phyloP scores from a whole-genome alignment of 768 basidiomycete species.

The Suillus plorans region DNA sequence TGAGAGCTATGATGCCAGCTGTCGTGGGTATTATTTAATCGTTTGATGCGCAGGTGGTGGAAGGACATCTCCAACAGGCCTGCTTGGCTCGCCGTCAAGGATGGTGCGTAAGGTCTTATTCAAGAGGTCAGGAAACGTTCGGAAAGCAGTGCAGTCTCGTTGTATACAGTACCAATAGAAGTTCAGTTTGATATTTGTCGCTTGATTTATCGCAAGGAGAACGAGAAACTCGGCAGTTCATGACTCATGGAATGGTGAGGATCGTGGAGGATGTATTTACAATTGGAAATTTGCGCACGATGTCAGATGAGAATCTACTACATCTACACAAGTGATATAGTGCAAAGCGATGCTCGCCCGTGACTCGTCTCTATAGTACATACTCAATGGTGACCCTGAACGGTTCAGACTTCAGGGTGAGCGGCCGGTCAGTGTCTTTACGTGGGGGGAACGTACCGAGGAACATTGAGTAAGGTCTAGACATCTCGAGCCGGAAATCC shows the following conservation, averaged over 20 bases:
- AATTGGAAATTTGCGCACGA: background rate
- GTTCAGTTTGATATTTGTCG: background rate
- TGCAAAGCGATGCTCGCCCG: background rate
- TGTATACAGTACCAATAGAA: background rate
- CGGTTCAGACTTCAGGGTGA: background rate
- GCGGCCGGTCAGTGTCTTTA: background rate
- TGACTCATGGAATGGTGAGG: background rate
- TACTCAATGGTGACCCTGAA: background rate
- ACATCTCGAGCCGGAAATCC: no score
- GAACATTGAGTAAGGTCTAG: background rate
- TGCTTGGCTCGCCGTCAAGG: constrained; percentile 47
- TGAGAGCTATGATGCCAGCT: constrained; percentile 15
- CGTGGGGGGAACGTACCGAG: background rate
- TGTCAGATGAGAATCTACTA: background rate
- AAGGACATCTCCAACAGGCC: constrained; percentile 43
- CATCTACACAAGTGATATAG: background rate
- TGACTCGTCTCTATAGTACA: background rate
- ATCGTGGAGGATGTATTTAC: background rate
- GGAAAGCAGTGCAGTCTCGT: background rate
- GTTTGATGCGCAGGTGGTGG: constrained; percentile 45
- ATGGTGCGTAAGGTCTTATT: constrained; percentile 20
- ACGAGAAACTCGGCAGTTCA: background rate
- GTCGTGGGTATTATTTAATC: background rate
- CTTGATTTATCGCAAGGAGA: background rate
- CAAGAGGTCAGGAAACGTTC: background rate